Evolutionary conservation across 345 rosid genomes (phyloP).

Genomic region (Raphanus raphanistrum): DNA sequence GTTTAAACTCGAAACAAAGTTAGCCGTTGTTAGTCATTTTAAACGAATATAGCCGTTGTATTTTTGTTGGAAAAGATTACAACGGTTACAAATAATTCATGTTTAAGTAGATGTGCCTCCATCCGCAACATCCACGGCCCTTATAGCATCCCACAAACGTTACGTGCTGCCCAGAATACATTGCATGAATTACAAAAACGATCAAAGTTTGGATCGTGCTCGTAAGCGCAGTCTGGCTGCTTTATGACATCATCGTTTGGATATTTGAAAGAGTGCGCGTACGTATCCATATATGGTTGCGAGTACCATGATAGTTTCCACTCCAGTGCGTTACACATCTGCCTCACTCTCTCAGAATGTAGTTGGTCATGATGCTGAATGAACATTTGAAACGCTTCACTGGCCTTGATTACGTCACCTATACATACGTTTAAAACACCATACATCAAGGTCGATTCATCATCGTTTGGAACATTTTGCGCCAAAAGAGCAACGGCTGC

Average conservation of each 20-base stretch:
- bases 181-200: too few species aligned
- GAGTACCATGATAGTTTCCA: not conserved
- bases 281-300: not conserved
- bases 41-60: too few species aligned
- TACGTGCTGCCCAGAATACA: too few species aligned
- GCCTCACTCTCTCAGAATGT: not conserved
- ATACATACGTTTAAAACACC: not conserved
- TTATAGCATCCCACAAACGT: too few species aligned
- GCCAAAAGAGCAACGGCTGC: not conserved
- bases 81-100: too few species aligned
- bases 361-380: not conserved
- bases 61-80: too few species aligned
- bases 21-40: too few species aligned
- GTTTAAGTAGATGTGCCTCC: too few species aligned
- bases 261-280: not conserved
- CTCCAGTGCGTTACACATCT: not conserved
- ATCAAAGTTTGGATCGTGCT: not conserved
- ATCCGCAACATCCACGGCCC: too few species aligned
- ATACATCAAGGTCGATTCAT: not conserved
- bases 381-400: not conserved
- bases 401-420: not conserved
- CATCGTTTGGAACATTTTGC: not conserved
- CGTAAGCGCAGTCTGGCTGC: not conserved
- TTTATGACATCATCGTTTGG: not conserved
- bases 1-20: too few species aligned